Evolutionary conservation across 352 stramenopile genomes (phyloP).

Genomic region (Phytophthora aleatoria): DNA sequence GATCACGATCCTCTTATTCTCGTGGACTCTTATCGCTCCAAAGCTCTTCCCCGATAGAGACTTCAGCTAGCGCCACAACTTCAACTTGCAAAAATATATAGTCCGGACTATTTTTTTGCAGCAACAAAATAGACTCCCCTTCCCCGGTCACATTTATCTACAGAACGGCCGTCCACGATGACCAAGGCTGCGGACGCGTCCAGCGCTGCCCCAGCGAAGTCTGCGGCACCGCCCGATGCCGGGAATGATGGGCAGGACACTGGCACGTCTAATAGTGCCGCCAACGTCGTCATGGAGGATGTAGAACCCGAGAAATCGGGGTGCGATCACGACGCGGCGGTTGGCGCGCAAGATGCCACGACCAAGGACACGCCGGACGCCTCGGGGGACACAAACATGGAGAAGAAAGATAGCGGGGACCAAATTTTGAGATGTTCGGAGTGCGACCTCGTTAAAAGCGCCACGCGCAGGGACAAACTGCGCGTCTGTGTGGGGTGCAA

Average conservation of each 20-base stretch:
- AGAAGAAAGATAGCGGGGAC: neutral
- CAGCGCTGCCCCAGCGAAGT: conserved; percentile 2
- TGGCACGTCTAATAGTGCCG: neutral
- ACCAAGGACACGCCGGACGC: neutral
- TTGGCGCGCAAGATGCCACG: conserved; percentile 5
- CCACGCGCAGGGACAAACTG: conserved; percentile 12
- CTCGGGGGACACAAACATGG: conserved; percentile 1
- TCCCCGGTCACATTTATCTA: conserved; percentile 18
- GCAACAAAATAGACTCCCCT: no score
- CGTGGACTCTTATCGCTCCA: conserved; percentile 94
- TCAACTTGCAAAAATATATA: conserved; percentile 15
- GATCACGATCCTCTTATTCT: conserved; percentile 93
- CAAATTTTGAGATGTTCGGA: conserved; percentile 20
- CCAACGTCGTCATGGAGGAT: neutral
- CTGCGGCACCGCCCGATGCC: neutral
- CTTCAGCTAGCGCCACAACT: conserved; percentile 56
- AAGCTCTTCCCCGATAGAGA: conserved; percentile 94
- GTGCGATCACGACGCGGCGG: conserved; percentile 6
- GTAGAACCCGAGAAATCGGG: conserved; percentile 26
- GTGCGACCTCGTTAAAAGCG: conserved; percentile 19
- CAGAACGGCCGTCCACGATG: conserved; percentile 25
- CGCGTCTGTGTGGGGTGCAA: conserved; percentile 40
- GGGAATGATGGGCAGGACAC: conserved; percentile 13
- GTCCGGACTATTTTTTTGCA: conserved; percentile 7
- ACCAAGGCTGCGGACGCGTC: conserved; percentile 10